Percentiles rank a stretch among this genome's conserved stretches.
phyloP scores from a whole-genome alignment of 2,329 filamentous ascomycete genomes.

The Colletotrichum sp. region DNA sequence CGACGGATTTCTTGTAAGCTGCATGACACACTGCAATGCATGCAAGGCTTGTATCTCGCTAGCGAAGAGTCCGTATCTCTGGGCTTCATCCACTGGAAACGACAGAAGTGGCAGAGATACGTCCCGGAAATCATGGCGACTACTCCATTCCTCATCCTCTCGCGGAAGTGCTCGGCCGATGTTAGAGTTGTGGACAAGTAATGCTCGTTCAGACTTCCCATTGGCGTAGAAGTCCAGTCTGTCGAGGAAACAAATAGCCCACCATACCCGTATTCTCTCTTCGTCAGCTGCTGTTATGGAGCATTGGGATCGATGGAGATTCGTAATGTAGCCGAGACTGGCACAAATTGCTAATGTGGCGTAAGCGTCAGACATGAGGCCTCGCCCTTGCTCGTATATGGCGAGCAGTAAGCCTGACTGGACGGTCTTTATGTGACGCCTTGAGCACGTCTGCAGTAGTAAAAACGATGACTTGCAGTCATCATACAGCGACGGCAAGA shows the following conservation, averaged over 20 bases:
- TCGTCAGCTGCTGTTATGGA: neutral
- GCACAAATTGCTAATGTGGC: neutral
- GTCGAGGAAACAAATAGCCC: neutral
- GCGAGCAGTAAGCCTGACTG: neutral
- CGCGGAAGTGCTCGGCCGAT: neutral
- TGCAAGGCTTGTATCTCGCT: neutral
- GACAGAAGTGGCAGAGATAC: neutral
- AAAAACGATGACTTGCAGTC: neutral
- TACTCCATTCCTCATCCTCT: neutral
- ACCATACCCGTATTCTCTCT: neutral
- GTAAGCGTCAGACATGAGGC: neutral
- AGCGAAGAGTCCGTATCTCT: neutral
- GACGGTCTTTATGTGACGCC: neutral
- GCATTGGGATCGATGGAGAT: neutral
- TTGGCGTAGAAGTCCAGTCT: neutral
- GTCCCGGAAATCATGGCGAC: neutral
- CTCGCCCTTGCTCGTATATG: neutral
- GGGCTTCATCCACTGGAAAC: neutral
- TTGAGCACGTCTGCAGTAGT: neutral
- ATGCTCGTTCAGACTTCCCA: neutral
- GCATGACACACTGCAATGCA: neutral
- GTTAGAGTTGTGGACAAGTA: neutral
- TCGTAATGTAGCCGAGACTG: neutral
- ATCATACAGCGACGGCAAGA: neutral
- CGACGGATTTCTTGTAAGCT: neutral